These are phyloP conservation scores for Fusarium zealandicum DNA, from an alignment of 2,329 filamentous ascomycete genomes.

Conservation along the genomic window DNA sequence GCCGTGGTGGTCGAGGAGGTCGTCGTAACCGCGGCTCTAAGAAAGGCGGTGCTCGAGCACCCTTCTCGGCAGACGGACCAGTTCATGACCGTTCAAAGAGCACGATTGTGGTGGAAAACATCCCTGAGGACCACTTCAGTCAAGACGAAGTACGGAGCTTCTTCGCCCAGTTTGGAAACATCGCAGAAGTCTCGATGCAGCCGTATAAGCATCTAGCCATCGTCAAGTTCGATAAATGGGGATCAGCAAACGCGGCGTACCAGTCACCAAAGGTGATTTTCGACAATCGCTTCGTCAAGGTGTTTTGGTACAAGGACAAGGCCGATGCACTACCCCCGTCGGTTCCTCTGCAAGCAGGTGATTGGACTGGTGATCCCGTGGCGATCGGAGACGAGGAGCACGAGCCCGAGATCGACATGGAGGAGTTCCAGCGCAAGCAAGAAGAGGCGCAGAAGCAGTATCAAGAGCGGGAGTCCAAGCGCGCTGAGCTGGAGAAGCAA, in stretches of 20 bases:
- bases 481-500: conserved; percentile 67
- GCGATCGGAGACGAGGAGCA: conserved; percentile 24
- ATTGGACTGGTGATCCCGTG: conserved; percentile 37
- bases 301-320: conserved; percentile 75
- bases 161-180: conserved; percentile 75
- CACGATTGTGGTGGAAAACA: conserved; percentile 78
- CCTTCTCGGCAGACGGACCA: conserved; percentile 71
- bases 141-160: conserved; percentile 72
- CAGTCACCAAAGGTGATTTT: conserved; percentile 82
- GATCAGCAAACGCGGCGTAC: conserved; percentile 73
- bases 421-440: conserved; percentile 73
- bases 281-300: conserved; percentile 85
- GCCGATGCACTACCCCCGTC: conserved; percentile 45
- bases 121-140: conserved; percentile 73
- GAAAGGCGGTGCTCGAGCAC: conserved; percentile 54
- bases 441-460: conserved; percentile 74
- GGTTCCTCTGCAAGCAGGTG: conserved; percentile 35
- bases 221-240: conserved; percentile 72
- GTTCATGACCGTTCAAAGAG: conserved; percentile 68
- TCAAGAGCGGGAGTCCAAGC: conserved; percentile 69
- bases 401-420: conserved; percentile 69
- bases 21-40: conserved; percentile 45
- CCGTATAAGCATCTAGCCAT: conserved; percentile 71
- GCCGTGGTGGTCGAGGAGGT: conserved; percentile 45
- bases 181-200: conserved; percentile 70